A percentile compares a stretch with the other conserved stretches of the same genome.
Evolutionary conservation across 1,284 basidiomycete genomes (phyloP).

Genomic region (Laetiporus sulphureus): DNA sequence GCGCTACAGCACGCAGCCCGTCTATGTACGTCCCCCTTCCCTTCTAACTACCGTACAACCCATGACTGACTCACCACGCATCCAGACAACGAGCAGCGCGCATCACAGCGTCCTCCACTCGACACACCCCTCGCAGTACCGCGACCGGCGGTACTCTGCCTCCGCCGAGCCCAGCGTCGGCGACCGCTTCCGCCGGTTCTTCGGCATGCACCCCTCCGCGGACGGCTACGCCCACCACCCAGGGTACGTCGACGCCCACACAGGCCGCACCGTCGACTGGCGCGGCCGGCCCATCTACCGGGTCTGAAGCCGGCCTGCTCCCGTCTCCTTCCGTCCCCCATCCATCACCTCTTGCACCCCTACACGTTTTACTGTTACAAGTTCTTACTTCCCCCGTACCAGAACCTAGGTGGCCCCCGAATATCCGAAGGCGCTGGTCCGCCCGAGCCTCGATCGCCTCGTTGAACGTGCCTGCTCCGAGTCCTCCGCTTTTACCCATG

Average conservation of each 20-base stretch:
- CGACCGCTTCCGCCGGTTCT: slow-evolving; percentile 48
- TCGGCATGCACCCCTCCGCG: slow-evolving; percentile 42
- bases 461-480: too few relatives aligned
- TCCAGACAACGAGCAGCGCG: not conserved
- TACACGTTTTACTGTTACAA: too few relatives aligned
- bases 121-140: slow-evolving; percentile 13
- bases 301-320: too few relatives aligned
- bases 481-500: too few relatives aligned
- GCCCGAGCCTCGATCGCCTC: too few relatives aligned
- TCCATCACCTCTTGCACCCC: too few relatives aligned
- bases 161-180: slow-evolving; percentile 29
- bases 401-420: too few relatives aligned
- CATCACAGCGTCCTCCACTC: slow-evolving; percentile 7
- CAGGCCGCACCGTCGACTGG: slow-evolving; percentile 44
- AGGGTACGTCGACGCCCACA: slow-evolving; percentile 41
- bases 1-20: slow-evolving; percentile 8
- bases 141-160: slow-evolving; percentile 13
- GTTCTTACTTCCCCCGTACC: too few relatives aligned
- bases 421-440: too few relatives aligned
- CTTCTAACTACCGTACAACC: too few relatives aligned
- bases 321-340: too few relatives aligned
- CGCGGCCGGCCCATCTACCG: slow-evolving; percentile 45
- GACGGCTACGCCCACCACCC: slow-evolving; percentile 31
- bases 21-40: slow-evolving; percentile 4
- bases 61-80: slow-evolving; percentile 8